These are phyloP conservation scores for Phytophthora lateralis DNA, from an alignment of 352 stramenopile species.

Conservation along the genomic window DNA sequence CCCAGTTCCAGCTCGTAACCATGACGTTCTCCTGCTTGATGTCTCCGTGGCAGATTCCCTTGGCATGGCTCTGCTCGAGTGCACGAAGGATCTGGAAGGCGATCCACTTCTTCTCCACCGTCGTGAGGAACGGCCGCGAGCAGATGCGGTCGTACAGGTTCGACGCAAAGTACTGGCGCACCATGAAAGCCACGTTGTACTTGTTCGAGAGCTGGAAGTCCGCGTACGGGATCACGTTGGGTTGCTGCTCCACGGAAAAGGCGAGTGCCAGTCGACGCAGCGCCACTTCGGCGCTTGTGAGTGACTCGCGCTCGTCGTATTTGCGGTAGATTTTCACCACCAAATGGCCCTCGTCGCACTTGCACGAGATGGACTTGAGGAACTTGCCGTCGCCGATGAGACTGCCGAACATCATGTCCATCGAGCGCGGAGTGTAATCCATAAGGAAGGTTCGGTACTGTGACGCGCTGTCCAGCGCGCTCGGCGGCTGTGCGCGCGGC, in stretches of 20 bases:
- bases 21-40: constrained; percentile 99
- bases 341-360: constrained; percentile 82
- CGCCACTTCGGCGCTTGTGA: constrained; percentile 59
- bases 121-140: constrained; percentile 94
- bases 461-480: constrained; percentile 80
- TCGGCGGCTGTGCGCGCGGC: constrained; percentile 77
- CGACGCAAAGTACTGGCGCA: constrained; percentile 96
- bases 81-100: constrained; percentile 96
- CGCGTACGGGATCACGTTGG: constrained; percentile 86
- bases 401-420: constrained; percentile 88
- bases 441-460: constrained; percentile 90
- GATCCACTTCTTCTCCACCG: constrained; percentile 98
- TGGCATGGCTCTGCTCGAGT: constrained; percentile 93
- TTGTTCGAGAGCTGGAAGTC: constrained; percentile 81
- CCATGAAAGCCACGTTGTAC: constrained; percentile 91
- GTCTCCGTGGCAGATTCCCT: constrained; percentile 96
- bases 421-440: constrained; percentile 81
- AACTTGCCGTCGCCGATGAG: constrained; percentile 92
- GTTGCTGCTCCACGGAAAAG: constrained; percentile 73
- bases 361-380: constrained; percentile 89
- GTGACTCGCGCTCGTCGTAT: constrained; percentile 74
- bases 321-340: constrained; percentile 92
- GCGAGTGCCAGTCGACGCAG: constrained; percentile 57
- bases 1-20: constrained; percentile 98
- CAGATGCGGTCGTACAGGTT: constrained; percentile 97